Conservation (phyloP, 495 filamentous ascomycete genomes). For the Neurospora africana region DNA sequence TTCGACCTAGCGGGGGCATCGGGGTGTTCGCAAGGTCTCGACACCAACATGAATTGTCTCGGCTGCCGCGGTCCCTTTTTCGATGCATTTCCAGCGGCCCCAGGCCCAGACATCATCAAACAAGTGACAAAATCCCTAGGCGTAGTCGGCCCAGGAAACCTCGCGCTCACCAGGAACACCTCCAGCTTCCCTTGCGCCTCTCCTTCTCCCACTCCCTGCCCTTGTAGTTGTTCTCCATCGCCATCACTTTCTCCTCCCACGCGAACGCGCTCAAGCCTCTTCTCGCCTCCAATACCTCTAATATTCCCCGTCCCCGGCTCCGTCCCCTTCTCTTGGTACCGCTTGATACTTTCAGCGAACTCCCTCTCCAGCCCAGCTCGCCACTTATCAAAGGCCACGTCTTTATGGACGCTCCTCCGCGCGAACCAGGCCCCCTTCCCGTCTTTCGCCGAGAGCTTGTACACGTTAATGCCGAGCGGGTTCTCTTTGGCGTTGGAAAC, state of each 20-base stretch:
- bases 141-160: constrained; percentile 81
- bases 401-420: constrained; percentile 65
- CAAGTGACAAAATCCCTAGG: constrained; percentile 80
- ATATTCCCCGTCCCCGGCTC: constrained; percentile 60
- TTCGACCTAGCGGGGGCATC: constrained; percentile 56
- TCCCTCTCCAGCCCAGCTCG: constrained; percentile 46
- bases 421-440: constrained; percentile 87
- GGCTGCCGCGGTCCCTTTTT: constrained; percentile 17
- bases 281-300: constrained; percentile 74
- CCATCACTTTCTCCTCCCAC: constrained; percentile 45
- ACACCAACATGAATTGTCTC: constrained; percentile 75
- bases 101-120: constrained; percentile 48
- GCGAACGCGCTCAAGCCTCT: constrained; percentile 48
- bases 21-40: constrained; percentile 68
- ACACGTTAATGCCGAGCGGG: constrained; percentile 63
- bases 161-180: constrained; percentile 78
- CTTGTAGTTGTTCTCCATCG: constrained; percentile 9
- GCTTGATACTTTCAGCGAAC: constrained; percentile 52
- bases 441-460: constrained; percentile 69
- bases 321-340: constrained; percentile 32
- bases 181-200: background rate
- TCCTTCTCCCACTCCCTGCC: no score
- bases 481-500: constrained; percentile 52
- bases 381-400: constrained; percentile 59
- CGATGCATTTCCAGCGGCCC: background rate